These are phyloP conservation scores for Hypoxylon lienhwacheense DNA, from an alignment of 495 filamentous ascomycete species.

Conservation along the genomic window DNA sequence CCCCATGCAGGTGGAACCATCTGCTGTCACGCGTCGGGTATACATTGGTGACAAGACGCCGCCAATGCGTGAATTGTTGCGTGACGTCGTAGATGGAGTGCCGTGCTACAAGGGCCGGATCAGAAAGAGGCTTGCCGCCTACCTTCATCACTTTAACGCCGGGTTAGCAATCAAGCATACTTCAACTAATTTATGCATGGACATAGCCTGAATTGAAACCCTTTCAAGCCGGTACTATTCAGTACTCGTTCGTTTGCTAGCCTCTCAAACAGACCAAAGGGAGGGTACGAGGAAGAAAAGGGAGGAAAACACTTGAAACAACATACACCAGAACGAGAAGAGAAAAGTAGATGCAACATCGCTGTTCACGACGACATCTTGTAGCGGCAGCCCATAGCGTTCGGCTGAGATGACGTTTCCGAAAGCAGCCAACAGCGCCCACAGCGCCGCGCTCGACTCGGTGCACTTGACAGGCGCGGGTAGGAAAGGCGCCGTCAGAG, in stretches of 20 bases:
- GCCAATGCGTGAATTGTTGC: conserved; percentile 31
- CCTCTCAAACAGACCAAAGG: too few relatives aligned
- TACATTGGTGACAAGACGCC: conserved; percentile 51
- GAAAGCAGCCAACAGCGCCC: conserved; percentile 36
- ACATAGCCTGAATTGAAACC: too few relatives aligned
- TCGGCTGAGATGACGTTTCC: conserved; percentile 31
- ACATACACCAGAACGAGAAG: conserved; percentile 31
- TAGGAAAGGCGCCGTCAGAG: conserved; percentile 27
- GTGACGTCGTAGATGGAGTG: conserved; percentile 33
- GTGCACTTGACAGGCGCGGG: conserved; percentile 37
- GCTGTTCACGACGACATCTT: conserved; percentile 36
- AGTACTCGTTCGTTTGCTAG: too few relatives aligned
- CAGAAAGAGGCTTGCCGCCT: conserved; percentile 23
- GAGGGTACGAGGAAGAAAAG: too few relatives aligned
- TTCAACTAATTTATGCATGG: too few relatives aligned
- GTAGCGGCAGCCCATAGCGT: conserved; percentile 27
- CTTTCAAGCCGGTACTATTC: too few relatives aligned
- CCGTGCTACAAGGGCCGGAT: conserved; percentile 22
- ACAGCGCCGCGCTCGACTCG: conserved; percentile 36
- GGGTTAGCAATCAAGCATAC: too few relatives aligned
- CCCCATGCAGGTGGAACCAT: conserved; percentile 57
- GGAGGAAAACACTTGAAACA: too few relatives aligned
- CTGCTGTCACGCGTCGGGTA: conserved; percentile 56
- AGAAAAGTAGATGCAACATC: conserved; percentile 41
- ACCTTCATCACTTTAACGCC: conserved; percentile 32